These are phyloP conservation scores for Pisolithus marmoratus DNA, from an alignment of 768 basidiomycete species.

Conservation along the genomic window DNA sequence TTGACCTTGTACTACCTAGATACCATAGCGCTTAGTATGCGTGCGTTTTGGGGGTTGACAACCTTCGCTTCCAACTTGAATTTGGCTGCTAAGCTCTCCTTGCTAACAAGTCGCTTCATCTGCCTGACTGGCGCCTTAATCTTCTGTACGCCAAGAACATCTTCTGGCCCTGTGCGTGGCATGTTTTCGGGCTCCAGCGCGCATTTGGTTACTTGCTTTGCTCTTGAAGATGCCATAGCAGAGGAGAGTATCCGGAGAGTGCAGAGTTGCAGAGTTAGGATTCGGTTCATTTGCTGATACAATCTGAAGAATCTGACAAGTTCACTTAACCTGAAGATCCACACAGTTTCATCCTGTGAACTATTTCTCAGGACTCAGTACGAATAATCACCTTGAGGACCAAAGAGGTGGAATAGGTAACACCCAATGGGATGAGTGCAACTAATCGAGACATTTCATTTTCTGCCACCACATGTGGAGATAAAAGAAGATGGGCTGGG, in stretches of 20 bases:
- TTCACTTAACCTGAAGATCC: too few relatives aligned
- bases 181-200: constrained; percentile 5
- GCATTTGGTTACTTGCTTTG: too few relatives aligned
- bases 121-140: constrained; percentile 86
- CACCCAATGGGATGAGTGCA: constrained; percentile 18
- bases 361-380: constrained; percentile 41
- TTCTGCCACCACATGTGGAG: constrained; percentile 51
- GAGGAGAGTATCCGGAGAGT: too few relatives aligned
- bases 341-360: constrained; percentile 48
- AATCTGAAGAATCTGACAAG: too few relatives aligned
- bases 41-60: constrained; percentile 50
- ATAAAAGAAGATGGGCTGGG: constrained; percentile 37
- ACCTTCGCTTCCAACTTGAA: too few relatives aligned
- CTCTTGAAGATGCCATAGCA: neutral
- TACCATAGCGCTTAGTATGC: constrained; percentile 70
- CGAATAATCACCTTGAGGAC: constrained; percentile 10
- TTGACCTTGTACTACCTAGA: constrained; percentile 83
- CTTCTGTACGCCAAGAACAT: constrained; percentile 65
- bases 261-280: too few relatives aligned
- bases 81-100: constrained; percentile 82
- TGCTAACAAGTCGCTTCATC: constrained; percentile 74
- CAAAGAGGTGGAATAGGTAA: constrained; percentile 9
- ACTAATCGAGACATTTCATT: constrained; percentile 56
- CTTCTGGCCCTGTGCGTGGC: constrained; percentile 6
- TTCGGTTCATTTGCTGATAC: too few relatives aligned